Percentiles rank a stretch among this genome's conserved stretches.
These are phyloP conservation scores for Trichomonas vaginalis DNA, from an alignment of 208 protist species.

Conservation along the genomic window DNA sequence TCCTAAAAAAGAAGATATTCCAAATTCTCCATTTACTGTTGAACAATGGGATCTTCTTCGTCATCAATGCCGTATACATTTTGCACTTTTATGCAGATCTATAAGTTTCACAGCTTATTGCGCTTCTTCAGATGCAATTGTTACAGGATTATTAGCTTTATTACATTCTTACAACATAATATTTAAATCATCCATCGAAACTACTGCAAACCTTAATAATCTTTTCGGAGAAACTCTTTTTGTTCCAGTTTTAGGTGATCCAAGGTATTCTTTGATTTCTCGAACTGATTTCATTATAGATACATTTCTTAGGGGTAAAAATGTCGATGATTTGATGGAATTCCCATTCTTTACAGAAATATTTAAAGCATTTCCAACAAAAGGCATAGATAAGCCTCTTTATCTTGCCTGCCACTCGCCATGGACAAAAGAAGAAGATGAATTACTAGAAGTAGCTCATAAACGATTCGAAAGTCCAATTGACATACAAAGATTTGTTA, in stretches of 20 bases:
- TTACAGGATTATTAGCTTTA: background rate
- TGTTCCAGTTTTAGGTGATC: background rate
- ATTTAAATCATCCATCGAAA: background rate
- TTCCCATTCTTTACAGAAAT: background rate
- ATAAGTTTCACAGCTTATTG: background rate
- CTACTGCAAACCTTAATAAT: background rate
- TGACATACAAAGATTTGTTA: constrained; percentile 5
- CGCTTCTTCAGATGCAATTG: background rate
- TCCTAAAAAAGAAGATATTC: background rate
- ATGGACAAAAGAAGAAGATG: background rate
- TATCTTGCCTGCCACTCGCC: background rate
- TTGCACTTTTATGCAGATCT: background rate
- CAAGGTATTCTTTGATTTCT: background rate
- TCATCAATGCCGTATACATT: background rate
- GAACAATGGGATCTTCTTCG: background rate
- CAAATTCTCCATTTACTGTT: background rate
- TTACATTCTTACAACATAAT: background rate
- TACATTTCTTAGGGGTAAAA: background rate
- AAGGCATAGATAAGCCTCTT: background rate
- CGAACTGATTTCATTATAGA: background rate
- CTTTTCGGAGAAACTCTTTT: background rate
- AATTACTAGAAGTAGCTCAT: background rate
- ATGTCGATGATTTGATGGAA: background rate
- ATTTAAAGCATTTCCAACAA: background rate
- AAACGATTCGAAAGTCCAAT: background rate